Evolutionary conservation across 768 basidiomycete species (phyloP), one percentile per base, ranked within the genome.

Genomic region (Termitomyces sp.): DNA sequence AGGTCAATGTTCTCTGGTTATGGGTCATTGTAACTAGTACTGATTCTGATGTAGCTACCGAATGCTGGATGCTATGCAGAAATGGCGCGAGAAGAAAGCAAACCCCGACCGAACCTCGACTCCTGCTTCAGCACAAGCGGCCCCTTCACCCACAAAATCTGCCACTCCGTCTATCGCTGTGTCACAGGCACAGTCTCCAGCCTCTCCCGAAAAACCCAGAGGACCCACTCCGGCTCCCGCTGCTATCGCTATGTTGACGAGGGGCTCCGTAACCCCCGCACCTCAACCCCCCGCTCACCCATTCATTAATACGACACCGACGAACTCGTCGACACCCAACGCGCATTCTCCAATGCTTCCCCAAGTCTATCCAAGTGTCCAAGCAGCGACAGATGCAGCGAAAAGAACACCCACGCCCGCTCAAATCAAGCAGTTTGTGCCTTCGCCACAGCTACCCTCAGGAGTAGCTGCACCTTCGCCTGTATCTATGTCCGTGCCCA

Each of bases 21-120:
- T 11, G 58, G 33, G 18, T 42, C 55, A 49, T 27, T 46, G 45
- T 45, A 59, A 42, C 15, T 24, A 24, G 30, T 22, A 55, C 55
- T 48, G 46, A 63, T 42, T 49, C 57, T 22, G 34, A 31, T 37
- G 45, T 55, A 88, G 87, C 57, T 88, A 84, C 68, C 75, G 77
- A 34, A 76, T 88, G 63, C 64, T 88, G 72, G 86, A 89, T 18
- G 71, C 77, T 37, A 69, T 82, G 46, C 70, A 72, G 56, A 69
- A 66, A 31, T 60, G 67, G 51, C 68, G 65, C 42, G 62, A 68
- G 52, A 69, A 70, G 67, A 71, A 64, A 9, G 66, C 63, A 56
- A 50, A 58, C 51, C 62, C 67, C 31, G 67, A 65, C 31, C 67
- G 63, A 54, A 59, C 61, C 27, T 66, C 65, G 52, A 65, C 60